A percentile compares a stretch with the other conserved stretches of the same genome.
These are phyloP conservation scores for Serendipita sp. DNA, from an alignment of 1,284 basidiomycete species.

Conservation along the genomic window DNA sequence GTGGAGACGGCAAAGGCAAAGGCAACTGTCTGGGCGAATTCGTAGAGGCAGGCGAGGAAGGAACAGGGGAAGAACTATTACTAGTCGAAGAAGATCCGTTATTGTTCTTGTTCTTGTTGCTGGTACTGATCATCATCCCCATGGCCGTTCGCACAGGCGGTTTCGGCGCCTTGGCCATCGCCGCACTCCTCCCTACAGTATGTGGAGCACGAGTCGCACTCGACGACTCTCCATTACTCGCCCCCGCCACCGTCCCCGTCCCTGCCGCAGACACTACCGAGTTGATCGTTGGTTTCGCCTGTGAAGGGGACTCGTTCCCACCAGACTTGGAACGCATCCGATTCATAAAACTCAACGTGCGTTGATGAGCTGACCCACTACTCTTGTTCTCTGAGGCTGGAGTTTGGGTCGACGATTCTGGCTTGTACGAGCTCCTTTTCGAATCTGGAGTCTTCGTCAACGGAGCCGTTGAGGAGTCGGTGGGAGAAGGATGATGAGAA, in stretches of 20 bases:
- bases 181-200: not conserved
- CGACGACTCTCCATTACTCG: not conserved
- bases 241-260: too few species aligned
- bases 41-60: not conserved
- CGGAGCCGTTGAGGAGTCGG: not conserved
- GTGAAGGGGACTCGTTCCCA: not conserved
- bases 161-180: constrained; percentile 1
- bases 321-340: not conserved
- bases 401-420: not conserved
- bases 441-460: not conserved
- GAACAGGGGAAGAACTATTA: not conserved
- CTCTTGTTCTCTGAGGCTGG: not conserved
- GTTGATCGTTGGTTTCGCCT: not conserved
- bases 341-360: not conserved
- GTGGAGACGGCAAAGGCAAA: not conserved
- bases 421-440: not conserved
- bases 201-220: not conserved
- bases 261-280: too few species aligned
- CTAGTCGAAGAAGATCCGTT: not conserved
- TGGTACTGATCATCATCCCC: too few species aligned
- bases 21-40: not conserved
- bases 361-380: not conserved
- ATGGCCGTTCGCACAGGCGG: not conserved
- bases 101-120: not conserved
- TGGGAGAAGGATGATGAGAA: not conserved